Evolutionary conservation across 345 rosid species (phyloP), one percentile per base, ranked within the genome.

Genomic region (Eucalyptus urophylla): DNA sequence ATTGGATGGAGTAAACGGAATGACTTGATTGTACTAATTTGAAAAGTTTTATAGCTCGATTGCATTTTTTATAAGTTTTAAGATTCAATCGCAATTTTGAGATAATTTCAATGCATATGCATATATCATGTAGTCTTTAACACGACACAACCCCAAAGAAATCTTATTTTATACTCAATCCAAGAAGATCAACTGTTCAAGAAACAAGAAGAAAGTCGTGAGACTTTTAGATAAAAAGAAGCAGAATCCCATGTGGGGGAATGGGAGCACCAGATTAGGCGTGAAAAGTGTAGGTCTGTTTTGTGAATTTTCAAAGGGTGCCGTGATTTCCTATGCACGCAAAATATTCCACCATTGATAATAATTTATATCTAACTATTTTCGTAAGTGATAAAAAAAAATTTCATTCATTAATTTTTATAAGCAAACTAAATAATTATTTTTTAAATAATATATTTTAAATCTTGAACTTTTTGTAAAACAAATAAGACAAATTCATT

Each of bases 201-300:
- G 50, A 17, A 60, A 33, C 44, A 45, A 19, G 15, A 8, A 86
- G 14, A 60, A 37, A 8, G 81, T 33, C 3, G 50, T 8, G 88
- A 9, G 45, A 13, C 4, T 87, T 45, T 40, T 21, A 37, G 53
- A 87, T 16, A 87, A 31, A 44, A 56, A 27, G 58, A 87, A 67
- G 50, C 40, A 45, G 86, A 14, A 80, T 25, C 9, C 50, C 43
- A 40, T 14, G 53, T 62, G 25, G 87, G 87, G 22, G 80, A 25
- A 29, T 33, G 85, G 51, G 76, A 62, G 60, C 58, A 53, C 17
- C 47, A 76, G 5, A 87, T 44, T 43, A 87, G 94, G 89, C 92
- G 92, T 80, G 90, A 80, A 87, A 87, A n/a, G 89, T 86, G 93
- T 88, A 86, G 29, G 54, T 17, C 29, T 89, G 91, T 56, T 80